Percentiles rank a stretch among this genome's conserved stretches.
phyloP scores from a whole-genome alignment of 495 filamentous ascomycete species.

The Trichoderma erinaceum region DNA sequence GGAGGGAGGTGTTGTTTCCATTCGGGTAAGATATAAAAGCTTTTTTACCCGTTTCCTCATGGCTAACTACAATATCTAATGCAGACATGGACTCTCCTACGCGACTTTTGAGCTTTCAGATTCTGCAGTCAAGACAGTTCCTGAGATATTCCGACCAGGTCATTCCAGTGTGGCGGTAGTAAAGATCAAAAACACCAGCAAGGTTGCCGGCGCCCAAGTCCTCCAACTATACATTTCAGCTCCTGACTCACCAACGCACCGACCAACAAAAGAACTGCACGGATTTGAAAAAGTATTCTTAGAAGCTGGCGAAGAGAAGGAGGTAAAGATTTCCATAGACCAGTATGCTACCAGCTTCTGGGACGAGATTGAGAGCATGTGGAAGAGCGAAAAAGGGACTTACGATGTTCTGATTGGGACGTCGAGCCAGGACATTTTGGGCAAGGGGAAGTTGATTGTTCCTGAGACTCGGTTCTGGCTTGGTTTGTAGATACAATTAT shows the following conservation, averaged over 20 bases:
- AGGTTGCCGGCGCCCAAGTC: slow-evolving; percentile 56
- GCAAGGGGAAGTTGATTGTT: not conserved
- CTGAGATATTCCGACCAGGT: slow-evolving; percentile 43
- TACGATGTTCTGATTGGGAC: slow-evolving; percentile 63
- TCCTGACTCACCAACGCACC: slow-evolving; percentile 47
- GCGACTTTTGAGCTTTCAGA: slow-evolving; percentile 52
- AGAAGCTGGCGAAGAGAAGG: slow-evolving; percentile 61
- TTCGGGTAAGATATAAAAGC: slow-evolving; percentile 41
- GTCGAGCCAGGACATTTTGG: slow-evolving; percentile 22
- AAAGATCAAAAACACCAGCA: slow-evolving; percentile 55
- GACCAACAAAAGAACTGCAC: slow-evolving; percentile 71
- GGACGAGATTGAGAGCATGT: slow-evolving; percentile 61
- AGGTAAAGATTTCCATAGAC: slow-evolving; percentile 58
- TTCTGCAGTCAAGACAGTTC: slow-evolving; percentile 54
- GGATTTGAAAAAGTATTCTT: slow-evolving; percentile 75
- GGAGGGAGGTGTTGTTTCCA: slow-evolving; percentile 60
- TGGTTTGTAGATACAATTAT: not conserved
- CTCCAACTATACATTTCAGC: slow-evolving; percentile 72
- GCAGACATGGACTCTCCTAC: slow-evolving; percentile 71
- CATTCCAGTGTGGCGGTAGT: slow-evolving; percentile 58
- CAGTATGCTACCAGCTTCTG: slow-evolving; percentile 78
- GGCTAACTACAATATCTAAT: not conserved
- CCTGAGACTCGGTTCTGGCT: not conserved
- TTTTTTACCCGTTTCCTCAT: not conserved
- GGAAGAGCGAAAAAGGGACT: slow-evolving; percentile 71